Percentiles rank a stretch among this genome's conserved stretches.
Evolutionary conservation across 148 eudicot genomes (phyloP).

Genomic region (Chenopodium suecicum): DNA sequence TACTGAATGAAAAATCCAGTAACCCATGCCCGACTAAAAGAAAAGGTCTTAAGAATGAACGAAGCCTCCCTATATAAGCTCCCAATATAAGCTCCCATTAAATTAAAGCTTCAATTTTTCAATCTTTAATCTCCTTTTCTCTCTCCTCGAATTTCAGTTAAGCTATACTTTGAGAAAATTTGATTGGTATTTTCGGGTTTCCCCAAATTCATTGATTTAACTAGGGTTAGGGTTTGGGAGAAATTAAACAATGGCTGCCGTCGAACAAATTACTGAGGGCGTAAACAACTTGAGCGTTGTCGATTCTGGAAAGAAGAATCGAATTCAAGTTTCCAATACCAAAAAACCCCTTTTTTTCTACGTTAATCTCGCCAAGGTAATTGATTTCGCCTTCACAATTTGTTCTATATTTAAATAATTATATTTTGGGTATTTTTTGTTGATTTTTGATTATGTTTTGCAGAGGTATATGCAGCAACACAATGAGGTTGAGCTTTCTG

Average conservation of each 20-base stretch:
- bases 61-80: constrained; percentile 15
- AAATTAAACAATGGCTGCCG: constrained; percentile 24
- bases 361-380: constrained; percentile 70
- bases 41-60: background rate
- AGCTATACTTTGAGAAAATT: background rate
- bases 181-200: background rate
- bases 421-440: background rate
- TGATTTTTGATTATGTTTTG: constrained; percentile 3
- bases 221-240: constrained; percentile 16
- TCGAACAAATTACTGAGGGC: constrained; percentile 51
- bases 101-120: background rate
- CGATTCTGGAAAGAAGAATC: constrained; percentile 49
- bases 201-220: background rate
- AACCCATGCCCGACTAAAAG: constrained; percentile 2
- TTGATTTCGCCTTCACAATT: background rate
- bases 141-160: background rate
- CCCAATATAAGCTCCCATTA: background rate
- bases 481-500: constrained; percentile 66
- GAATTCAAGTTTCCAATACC: constrained; percentile 68
- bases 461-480: constrained; percentile 67
- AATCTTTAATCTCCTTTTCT: background rate
- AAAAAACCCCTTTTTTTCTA: constrained; percentile 69
- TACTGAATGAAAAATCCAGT: background rate
- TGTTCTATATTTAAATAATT: too few species aligned
- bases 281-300: constrained; percentile 40